Base-by-base conservation (phyloP, 2,329 filamentous ascomycete genomes). In the Colletotrichum godetiae region DNA sequence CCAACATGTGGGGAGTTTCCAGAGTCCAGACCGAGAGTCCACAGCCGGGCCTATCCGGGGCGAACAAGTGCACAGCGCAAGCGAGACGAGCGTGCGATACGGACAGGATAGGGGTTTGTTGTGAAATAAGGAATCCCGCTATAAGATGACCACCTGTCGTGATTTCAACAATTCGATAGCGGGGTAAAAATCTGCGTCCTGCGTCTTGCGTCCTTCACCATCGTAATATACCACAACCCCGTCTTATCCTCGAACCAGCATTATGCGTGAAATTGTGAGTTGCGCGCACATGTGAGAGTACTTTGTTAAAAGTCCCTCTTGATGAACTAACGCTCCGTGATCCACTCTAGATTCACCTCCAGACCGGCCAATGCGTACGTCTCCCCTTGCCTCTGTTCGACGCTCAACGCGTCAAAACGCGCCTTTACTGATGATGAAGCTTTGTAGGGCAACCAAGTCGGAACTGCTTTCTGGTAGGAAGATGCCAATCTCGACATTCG, bases 381-480 rank as follows among this genome's bases (percentile, higher is more conserved):
- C 5, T 35, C 1, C 86, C 87, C 86, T 88, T 63, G 62, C 59
- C 57, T 55, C 76, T 61, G 4, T 3, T 24, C 10, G 11, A 15
- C 6, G 37, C 15, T 31, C 37, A 33, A 15, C n/a, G n/a, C 1
- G 1, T 52, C 53, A 27, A 2, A 33, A 33, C 24, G 24, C 5
- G 7, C 1, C 10, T 2, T 52, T 29, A 46, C 33, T 63, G 27
- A 37, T 76, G 61, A 74, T 77, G 79, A 74, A 75, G 46, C 0
- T 0, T 0, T 66, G 79, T 81, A 98, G 96, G 96, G 97, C 92
- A 98, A 99, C 93, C 97, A 99, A 94, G 97, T 98, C 81, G 97
- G 97, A 95, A 96, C 97, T 90, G 97, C 97, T 87, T 99, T 99
- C 92, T 99, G 97, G 93, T 94, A 87, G 78, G 35, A n/a, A 64